Conservation (phyloP, 2,329 filamentous ascomycete genomes). For the Capronia coronata region DNA sequence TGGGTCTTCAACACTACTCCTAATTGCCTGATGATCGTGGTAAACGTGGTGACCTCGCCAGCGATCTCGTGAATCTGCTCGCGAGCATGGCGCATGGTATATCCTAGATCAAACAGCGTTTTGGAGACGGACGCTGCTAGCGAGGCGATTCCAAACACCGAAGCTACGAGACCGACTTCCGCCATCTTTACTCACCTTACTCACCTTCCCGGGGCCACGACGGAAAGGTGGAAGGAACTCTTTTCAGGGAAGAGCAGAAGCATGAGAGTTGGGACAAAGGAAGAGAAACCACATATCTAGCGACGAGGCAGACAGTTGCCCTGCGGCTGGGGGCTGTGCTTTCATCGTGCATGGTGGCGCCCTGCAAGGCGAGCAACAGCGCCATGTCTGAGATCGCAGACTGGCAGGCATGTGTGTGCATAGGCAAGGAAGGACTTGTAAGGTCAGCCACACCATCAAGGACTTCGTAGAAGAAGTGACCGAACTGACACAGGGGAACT, state of each 20-base stretch:
- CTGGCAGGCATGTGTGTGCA: too few species aligned
- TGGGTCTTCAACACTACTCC: not conserved
- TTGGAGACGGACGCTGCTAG: not conserved
- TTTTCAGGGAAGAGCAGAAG: not conserved
- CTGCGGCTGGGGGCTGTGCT: not conserved
- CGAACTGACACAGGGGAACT: too few species aligned
- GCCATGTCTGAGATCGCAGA: too few species aligned
- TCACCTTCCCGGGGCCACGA: too few species aligned
- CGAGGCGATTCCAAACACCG: not conserved
- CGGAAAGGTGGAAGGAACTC: not conserved
- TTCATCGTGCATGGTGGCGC: not conserved
- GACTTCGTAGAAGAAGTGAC: too few species aligned
- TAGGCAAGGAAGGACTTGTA: too few species aligned
- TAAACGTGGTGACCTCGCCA: not conserved
- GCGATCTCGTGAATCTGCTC: not conserved
- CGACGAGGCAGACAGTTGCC: not conserved
- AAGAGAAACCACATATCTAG: not conserved
- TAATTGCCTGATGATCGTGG: not conserved
- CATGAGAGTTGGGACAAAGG: not conserved
- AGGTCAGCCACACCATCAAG: too few species aligned
- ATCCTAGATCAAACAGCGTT: not conserved
- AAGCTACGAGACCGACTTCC: not conserved
- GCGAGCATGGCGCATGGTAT: not conserved
- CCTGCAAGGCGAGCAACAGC: not conserved
- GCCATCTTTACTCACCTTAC: not conserved